These are phyloP conservation scores for Suillus hirtellus DNA, from an alignment of 768 basidiomycete genomes.

Conservation along the genomic window DNA sequence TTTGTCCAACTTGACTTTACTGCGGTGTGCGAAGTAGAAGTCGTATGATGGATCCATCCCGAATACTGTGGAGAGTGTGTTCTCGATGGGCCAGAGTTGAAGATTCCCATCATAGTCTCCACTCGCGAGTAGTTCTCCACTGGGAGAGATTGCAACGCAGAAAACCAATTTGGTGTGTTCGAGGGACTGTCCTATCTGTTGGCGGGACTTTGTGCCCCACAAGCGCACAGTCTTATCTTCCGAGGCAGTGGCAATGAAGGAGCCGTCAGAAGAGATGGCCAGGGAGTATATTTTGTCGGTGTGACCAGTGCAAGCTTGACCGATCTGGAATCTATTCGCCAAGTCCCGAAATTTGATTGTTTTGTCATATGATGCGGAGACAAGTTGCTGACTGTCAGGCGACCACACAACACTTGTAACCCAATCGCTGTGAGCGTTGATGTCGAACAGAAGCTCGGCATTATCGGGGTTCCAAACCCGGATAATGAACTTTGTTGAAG, in stretches of 20 bases:
- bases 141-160: neutral
- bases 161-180: neutral
- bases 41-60: neutral
- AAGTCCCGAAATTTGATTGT: conserved; percentile 1
- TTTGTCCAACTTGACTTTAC: neutral
- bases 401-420: neutral
- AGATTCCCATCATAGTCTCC: neutral
- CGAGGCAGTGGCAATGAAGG: conserved; percentile 66
- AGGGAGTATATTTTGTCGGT: conserved; percentile 23
- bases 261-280: conserved; percentile 30
- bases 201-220: conserved; percentile 47
- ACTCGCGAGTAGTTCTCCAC: neutral
- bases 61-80: neutral
- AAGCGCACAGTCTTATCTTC: conserved; percentile 82
- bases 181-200: neutral
- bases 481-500: neutral
- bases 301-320: conserved; percentile 16
- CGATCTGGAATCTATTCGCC: neutral
- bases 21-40: neutral
- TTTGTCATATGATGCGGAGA: neutral
- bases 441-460: neutral
- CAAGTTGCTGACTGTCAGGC: conserved; percentile 5
- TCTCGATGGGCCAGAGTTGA: neutral
- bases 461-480: neutral
- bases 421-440: neutral